phyloP scores from a whole-genome alignment of 495 filamentous ascomycete species.

The Podospora didyma region DNA sequence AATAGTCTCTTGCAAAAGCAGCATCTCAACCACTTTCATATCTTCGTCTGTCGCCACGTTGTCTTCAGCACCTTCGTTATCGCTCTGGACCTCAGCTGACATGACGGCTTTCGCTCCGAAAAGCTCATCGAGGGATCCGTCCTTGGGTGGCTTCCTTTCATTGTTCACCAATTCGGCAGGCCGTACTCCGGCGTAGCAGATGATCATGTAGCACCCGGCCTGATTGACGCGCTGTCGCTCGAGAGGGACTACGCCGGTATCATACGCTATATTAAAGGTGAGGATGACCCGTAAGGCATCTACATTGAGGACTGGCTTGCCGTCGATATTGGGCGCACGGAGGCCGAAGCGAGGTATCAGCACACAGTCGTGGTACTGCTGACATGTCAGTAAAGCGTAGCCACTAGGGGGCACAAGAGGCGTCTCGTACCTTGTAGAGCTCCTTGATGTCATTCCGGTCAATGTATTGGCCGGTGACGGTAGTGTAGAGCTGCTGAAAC shows the following conservation, averaged over 20 bases:
- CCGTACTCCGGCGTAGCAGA: constrained; percentile 11
- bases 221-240: constrained; percentile 16
- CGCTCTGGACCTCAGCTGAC: neutral
- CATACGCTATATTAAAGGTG: constrained; percentile 22
- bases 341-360: constrained; percentile 27
- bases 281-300: constrained; percentile 19
- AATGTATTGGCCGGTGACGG: constrained; percentile 13
- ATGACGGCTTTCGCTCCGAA: constrained; percentile 1
- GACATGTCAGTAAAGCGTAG: neutral
- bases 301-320: constrained; percentile 23
- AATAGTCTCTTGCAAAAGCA: constrained; percentile 7
- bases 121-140: constrained; percentile 13
- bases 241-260: constrained; percentile 21
- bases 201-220: constrained; percentile 8
- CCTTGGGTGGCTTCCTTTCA: constrained; percentile 16
- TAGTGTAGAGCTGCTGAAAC: constrained; percentile 19
- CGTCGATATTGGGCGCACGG: constrained; percentile 26
- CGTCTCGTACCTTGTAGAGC: constrained; percentile 34
- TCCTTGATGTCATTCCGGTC: constrained; percentile 21
- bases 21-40: neutral
- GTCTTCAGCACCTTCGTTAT: neutral
- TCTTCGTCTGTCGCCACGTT: neutral
- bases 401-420: constrained; percentile 6
- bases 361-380: constrained; percentile 22
- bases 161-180: constrained; percentile 15